A percentile compares a stretch with the other conserved stretches of the same genome.
These are phyloP conservation scores for Sporisorium scitamineum DNA, from an alignment of 1,284 basidiomycete species.

Conservation along the genomic window DNA sequence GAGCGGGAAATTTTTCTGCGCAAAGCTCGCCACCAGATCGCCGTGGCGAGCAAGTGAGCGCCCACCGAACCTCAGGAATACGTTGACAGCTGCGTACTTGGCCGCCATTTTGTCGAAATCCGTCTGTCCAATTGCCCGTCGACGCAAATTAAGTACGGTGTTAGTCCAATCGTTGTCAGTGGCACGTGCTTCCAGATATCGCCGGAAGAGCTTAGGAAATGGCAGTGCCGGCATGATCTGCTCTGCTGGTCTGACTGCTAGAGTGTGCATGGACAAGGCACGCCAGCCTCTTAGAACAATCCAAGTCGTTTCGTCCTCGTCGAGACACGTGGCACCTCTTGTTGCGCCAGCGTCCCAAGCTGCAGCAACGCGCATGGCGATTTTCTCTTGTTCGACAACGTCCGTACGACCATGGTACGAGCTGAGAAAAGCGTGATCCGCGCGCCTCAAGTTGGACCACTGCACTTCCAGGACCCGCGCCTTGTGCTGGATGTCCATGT, in stretches of 20 bases:
- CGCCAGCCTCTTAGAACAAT: slow-evolving; percentile 17
- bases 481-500: slow-evolving; percentile 13
- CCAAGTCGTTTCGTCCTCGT: slow-evolving; percentile 33
- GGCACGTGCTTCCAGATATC: slow-evolving; percentile 11
- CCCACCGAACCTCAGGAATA: slow-evolving; percentile 34
- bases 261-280: slow-evolving; percentile 12
- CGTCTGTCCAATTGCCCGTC: slow-evolving; percentile 34
- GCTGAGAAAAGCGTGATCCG: slow-evolving; percentile 27
- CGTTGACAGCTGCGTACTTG: slow-evolving; percentile 49
- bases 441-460: slow-evolving; percentile 15
- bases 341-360: neutral
- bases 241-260: neutral
- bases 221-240: neutral
- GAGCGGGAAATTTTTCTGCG: slow-evolving; percentile 43
- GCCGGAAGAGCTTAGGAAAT: neutral
- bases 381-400: neutral
- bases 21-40: slow-evolving; percentile 40
- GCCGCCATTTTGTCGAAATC: slow-evolving; percentile 42
- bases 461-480: slow-evolving; percentile 3
- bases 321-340: neutral
- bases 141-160: neutral
- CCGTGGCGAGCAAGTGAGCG: slow-evolving; percentile 28
- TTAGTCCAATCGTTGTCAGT: slow-evolving; percentile 34
- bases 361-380: neutral
- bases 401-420: slow-evolving; percentile 18